These are phyloP conservation scores for Trichosporon sp. DNA, from an alignment of 1,284 basidiomycete genomes.

Conservation along the genomic window DNA sequence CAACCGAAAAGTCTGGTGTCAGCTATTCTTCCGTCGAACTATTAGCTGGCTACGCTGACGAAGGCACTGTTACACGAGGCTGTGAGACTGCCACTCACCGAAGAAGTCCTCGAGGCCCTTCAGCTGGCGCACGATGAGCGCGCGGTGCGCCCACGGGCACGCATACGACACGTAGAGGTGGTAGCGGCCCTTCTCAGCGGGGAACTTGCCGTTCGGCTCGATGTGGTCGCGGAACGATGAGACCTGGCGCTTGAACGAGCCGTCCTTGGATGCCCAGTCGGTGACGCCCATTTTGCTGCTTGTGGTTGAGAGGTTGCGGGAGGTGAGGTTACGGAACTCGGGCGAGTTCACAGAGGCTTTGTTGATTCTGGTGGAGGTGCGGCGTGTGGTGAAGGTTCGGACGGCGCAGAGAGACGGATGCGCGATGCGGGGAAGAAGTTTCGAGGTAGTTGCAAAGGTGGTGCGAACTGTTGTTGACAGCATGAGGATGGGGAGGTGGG, in stretches of 20 bases:
- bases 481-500: not conserved
- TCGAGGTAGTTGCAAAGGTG: not conserved
- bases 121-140: constrained; percentile 80
- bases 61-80: too few species aligned
- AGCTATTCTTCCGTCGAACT: too few species aligned
- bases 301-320: constrained; percentile 8
- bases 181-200: constrained; percentile 79
- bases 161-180: constrained; percentile 84
- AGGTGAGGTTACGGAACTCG: not conserved
- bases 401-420: not conserved
- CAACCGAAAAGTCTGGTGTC: constrained; percentile 64
- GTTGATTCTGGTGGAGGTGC: not conserved
- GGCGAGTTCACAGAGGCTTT: not conserved
- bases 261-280: constrained; percentile 63
- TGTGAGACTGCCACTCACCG: constrained; percentile 53
- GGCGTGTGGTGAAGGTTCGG: not conserved
- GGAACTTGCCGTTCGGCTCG: constrained; percentile 66
- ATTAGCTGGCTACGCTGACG: too few species aligned
- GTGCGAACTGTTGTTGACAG: not conserved
- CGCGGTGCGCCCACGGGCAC: constrained; percentile 83
- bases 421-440: not conserved
- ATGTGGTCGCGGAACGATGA: constrained; percentile 72
- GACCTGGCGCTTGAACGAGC: constrained; percentile 72
- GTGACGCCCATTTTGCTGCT: constrained; percentile 54
- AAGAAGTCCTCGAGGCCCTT: constrained; percentile 86